Evolutionary conservation across 2,329 filamentous ascomycete species (phyloP), one percentile per base, ranked within the genome.

Genomic region (Penicillium polonicum): DNA sequence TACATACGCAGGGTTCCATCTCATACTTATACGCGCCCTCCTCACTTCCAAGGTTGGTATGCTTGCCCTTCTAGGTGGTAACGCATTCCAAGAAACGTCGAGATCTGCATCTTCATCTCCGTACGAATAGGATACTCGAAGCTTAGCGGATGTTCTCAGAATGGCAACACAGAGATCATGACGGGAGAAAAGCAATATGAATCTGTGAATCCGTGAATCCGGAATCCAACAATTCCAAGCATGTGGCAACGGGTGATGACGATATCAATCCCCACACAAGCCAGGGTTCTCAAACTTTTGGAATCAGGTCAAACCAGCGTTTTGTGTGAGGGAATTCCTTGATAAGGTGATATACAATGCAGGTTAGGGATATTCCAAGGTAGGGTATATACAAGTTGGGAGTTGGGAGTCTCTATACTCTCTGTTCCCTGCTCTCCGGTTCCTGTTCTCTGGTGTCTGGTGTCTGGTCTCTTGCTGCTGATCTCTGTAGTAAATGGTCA

Each of bases 231-330:
- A 13, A 25, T 45, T 55, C 9, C 43, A 41, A 55, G 41, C 52
- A 50, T 58, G 56, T 58, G 56, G 56, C 56, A 33, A 50, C 33
- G 42, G 49, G 15, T 27, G 49, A 58, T 58, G 56, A 58, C 56
- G 56, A 39, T 58, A 55, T 58, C 27, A 39, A 55, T 41, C 45
- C 33, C 56, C 56, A 58, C 56, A 45, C 7, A 23, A 39, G 33
- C 51, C 52, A 50, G 35, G 45, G 23, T 31, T 48, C 31, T 15
- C 12, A 52, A 7, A 3, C 36, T 10, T 35, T 35, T 45, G 46
- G 29, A 39, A 43, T 48, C 55, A 57, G 49, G 48, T 27, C 35
- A 46, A 42, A 36, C 55, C 36, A 42, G 33, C 35, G 27, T 48
- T 35, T 23, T 17, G 21, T 46, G 21, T 21, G 27, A 52, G 17